Evolutionary conservation across 2,329 filamentous ascomycete species (phyloP), one percentile per base, ranked within the genome.

Genomic region (Fusarium tjaetaba): DNA sequence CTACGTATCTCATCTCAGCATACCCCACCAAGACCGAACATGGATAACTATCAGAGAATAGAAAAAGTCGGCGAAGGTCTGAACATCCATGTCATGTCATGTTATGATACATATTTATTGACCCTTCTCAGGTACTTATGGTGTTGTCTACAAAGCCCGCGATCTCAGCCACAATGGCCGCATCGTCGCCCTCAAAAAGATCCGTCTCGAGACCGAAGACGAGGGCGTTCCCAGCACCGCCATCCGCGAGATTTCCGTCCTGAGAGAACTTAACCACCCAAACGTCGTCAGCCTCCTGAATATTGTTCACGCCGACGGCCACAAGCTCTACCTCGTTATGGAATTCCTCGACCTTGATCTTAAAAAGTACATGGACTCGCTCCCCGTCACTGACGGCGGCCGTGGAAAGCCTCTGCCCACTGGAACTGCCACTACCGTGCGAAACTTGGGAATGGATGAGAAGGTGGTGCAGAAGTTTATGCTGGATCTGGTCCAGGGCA

Each of bases 11-110:
- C 41, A 51, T 28, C 56, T 41, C 32, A 46, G 16, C 32, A 30
- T 43, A 43, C 65, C 41, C 65, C 67, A 68, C 65, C 34, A 26
- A 46, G 48, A 24, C 18, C 9, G 51, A 75, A 65, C 76, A 97
- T 97, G 95, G 94, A 97, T 84, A 97, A 97, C 85, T 97, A 97
- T 83, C 94, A 97, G 85, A 97, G 97, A 86, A 90, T 97, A 80
- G 95, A 97, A 86, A 97, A 97, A 88, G 95, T 97, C 79, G 95
- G 95, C 83, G 95, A 97, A 90, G 95, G 95, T 96, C 78, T 70
- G 14, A 18, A 4, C 11, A 22, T 3, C 41, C 43, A 24, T 16
- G 30, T 45, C 41, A 42, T 22, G 38, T 46, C 42, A 39, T n/a
- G 30, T 36, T 36, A 8, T n/a, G 11, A 15, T 13, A 10, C 46